Conservation (phyloP, 2,329 filamentous ascomycete genomes). For the Claviceps spartinae region DNA sequence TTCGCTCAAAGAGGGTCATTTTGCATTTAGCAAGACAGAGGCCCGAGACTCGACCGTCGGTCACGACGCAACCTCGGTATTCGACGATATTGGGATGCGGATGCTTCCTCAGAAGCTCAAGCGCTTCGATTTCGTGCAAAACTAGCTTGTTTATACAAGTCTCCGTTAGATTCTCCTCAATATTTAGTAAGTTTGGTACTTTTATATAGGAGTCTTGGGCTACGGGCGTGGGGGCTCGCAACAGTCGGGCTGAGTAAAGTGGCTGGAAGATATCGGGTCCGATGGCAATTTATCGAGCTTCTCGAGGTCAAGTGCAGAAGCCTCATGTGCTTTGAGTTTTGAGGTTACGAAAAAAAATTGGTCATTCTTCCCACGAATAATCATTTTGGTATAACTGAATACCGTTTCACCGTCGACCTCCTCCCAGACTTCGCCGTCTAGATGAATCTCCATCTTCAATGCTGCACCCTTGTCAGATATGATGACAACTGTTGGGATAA, state of each 20-base stretch:
- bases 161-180: not conserved
- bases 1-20: no score
- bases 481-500: no score
- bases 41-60: no score
- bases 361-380: not conserved
- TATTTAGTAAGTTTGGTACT: not conserved
- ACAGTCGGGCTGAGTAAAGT: not conserved
- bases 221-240: not conserved
- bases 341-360: not conserved
- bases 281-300: not conserved
- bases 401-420: not conserved
- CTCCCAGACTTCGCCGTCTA: not conserved
- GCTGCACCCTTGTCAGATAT: not conserved
- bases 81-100: no score
- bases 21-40: no score
- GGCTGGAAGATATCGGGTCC: not conserved
- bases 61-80: no score
- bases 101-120: not conserved
- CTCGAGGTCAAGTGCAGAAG: not conserved
- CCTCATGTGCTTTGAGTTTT: not conserved
- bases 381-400: not conserved
- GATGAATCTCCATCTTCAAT: not conserved
- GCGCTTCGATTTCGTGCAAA: not conserved
- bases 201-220: not conserved
- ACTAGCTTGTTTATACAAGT: not conserved